Base-by-base conservation (phyloP, 768 basidiomycete genomes). In the Mycena kentingensis region DNA sequence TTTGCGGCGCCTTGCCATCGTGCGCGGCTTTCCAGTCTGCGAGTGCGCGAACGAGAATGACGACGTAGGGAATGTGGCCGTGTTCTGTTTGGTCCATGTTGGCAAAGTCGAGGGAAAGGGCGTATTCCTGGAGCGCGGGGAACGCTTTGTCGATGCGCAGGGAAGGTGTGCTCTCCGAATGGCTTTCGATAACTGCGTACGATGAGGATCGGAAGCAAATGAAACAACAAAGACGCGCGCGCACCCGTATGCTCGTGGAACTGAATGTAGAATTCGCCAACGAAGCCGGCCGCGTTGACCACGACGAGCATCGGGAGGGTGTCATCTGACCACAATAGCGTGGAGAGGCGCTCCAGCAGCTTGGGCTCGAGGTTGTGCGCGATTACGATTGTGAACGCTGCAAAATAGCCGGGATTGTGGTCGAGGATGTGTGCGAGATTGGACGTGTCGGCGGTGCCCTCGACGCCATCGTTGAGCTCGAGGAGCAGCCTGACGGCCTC, bases 111-210 rank as follows among this genome's bases (percentile, higher is more conserved):
- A 96, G 74, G 0, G 80, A 76, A 13, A 79, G 65, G 0, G 93
- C 84, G 67, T 90, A 85, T 45, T 88, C 77, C 49, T 87, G 77
- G 5, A 99, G 81, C 0, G 83, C 80, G 0, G 90, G 86, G 77
- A 98, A 98, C 0, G 97, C 88, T 53, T 84, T 82, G 71, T 95
- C 91, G 60, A 99, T 85, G 34, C 93, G 87, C 2, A 98, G 77
- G 6, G 82, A 91, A 22, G 80, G 86, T 15, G 78, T 71, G 18
- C 73, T 82, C 60, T 93, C 90, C 1, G 92, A 83, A 67, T 95
- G 93, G 21, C 84, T 89, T 63, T 95, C 91, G 65, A 96, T 85
- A 63, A 97, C 93, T 96, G 51, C 1, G 32, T 32, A 31, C 34
- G 31, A 44, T 19, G 5, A 42, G 41, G n/a, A 24, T 21, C 12